These are phyloP conservation scores for Talaromyces trachyspermus DNA, from an alignment of 495 filamentous ascomycete genomes.

Conservation along the genomic window DNA sequence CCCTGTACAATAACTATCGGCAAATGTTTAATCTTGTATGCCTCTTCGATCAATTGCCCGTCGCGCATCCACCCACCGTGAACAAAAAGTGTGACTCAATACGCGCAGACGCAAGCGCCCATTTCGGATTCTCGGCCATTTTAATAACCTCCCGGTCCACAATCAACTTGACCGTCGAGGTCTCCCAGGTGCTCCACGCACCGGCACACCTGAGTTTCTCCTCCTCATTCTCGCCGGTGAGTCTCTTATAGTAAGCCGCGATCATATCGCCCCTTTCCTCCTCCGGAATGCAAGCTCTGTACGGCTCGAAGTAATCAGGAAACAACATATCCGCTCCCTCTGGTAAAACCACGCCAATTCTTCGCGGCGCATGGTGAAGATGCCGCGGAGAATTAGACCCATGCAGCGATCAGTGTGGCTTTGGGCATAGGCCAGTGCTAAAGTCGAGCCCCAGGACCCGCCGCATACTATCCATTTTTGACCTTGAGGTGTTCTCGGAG, in stretches of 20 bases:
- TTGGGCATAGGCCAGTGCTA: constrained; percentile 35
- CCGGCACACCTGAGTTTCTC: background rate
- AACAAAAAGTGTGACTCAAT: background rate
- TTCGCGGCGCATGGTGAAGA: constrained; percentile 26
- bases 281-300: background rate
- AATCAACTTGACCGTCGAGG: background rate
- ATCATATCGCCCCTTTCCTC: background rate
- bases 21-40: background rate
- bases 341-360: constrained; percentile 22
- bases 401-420: constrained; percentile 28
- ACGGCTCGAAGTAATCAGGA: background rate
- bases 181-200: background rate
- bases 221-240: background rate
- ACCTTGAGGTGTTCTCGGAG: constrained; percentile 28
- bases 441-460: constrained; percentile 41
- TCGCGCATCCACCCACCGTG: background rate
- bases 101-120: background rate
- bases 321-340: background rate
- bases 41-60: background rate
- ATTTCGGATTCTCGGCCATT: background rate
- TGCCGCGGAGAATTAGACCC: constrained; percentile 30
- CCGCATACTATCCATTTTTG: constrained; percentile 43
- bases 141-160: background rate
- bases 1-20: background rate
- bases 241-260: background rate